Evolutionary conservation across 2,329 filamentous ascomycete genomes (phyloP).

Genomic region (Tolypocladium inflatum): DNA sequence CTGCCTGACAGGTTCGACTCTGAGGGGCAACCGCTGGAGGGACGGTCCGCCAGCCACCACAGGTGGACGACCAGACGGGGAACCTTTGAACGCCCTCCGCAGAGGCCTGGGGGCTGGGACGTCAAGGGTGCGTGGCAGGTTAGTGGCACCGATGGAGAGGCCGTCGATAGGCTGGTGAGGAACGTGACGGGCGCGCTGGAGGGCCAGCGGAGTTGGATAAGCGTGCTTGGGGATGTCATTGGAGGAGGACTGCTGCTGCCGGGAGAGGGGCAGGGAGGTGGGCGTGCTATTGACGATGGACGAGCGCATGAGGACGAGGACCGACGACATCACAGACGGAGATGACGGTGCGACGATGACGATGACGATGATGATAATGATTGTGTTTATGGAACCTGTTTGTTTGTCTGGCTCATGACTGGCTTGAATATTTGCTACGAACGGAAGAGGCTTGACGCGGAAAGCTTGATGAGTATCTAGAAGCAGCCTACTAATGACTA

Average conservation of each 20-base stretch:
- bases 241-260: conserved; percentile 10
- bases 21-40: conserved; percentile 29
- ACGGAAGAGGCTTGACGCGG: neutral
- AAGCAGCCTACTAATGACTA: neutral
- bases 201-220: conserved; percentile 20
- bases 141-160: conserved; percentile 30
- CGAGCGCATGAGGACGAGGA: conserved; percentile 6
- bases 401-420: neutral
- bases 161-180: conserved; percentile 24
- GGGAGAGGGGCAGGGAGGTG: conserved; percentile 3
- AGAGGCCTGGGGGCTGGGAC: conserved; percentile 21
- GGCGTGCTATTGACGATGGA: conserved; percentile 9
- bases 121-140: conserved; percentile 35
- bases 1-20: conserved; percentile 39
- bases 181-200: conserved; percentile 18
- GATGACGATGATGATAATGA: conserved; percentile 4
- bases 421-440: neutral
- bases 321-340: neutral
- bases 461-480: neutral
- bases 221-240: conserved; percentile 19
- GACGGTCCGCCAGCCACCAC: conserved; percentile 6
- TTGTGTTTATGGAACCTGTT: conserved; percentile 7
- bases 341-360: neutral
- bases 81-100: conserved; percentile 30
- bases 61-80: conserved; percentile 28